A percentile compares a stretch with the other conserved stretches of the same genome.
These are phyloP conservation scores for Arthrinium puccinioides DNA, from an alignment of 2,329 filamentous ascomycete species.

Conservation along the genomic window DNA sequence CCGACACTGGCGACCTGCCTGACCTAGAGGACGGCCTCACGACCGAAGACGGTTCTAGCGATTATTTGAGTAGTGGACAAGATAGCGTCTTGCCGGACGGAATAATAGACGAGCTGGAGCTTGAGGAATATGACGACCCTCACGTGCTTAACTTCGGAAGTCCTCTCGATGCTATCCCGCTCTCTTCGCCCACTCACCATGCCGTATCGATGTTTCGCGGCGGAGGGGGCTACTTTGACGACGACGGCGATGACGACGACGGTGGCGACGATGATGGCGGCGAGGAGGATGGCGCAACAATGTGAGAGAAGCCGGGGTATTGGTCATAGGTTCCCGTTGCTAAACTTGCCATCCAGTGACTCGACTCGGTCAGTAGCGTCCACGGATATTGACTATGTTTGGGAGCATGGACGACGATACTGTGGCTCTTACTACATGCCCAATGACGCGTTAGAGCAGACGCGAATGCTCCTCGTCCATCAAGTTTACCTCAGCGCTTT, in stretches of 20 bases:
- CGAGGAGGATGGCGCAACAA: conserved; percentile 23
- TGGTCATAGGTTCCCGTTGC: background rate
- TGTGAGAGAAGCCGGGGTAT: conserved; percentile 31
- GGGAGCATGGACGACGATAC: conserved; percentile 56
- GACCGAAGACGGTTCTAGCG: conserved; percentile 10
- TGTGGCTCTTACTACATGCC: conserved; percentile 59
- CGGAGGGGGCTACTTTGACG: background rate
- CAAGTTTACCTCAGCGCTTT: conserved; percentile 52
- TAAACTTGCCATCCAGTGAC: conserved; percentile 11
- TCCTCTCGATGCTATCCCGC: conserved; percentile 31
- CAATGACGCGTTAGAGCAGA: conserved; percentile 59
- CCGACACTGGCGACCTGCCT: conserved; percentile 1
- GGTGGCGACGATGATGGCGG: background rate
- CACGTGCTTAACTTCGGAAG: conserved; percentile 5
- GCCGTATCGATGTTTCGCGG: conserved; percentile 14
- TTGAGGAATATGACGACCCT: conserved; percentile 14
- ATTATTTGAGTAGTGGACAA: conserved; percentile 19
- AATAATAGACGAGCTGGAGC: conserved; percentile 12
- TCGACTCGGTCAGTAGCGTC: conserved; percentile 42
- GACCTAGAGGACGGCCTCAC: conserved; percentile 1
- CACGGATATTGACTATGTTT: conserved; percentile 45
- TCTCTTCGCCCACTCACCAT: conserved; percentile 35
- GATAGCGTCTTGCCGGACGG: conserved; percentile 11
- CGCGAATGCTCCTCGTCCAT: conserved; percentile 53
- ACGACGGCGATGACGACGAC: conserved; percentile 17